Base-by-base conservation (phyloP, 2,329 filamentous ascomycete species). In the Drechmeria coniospora region DNA sequence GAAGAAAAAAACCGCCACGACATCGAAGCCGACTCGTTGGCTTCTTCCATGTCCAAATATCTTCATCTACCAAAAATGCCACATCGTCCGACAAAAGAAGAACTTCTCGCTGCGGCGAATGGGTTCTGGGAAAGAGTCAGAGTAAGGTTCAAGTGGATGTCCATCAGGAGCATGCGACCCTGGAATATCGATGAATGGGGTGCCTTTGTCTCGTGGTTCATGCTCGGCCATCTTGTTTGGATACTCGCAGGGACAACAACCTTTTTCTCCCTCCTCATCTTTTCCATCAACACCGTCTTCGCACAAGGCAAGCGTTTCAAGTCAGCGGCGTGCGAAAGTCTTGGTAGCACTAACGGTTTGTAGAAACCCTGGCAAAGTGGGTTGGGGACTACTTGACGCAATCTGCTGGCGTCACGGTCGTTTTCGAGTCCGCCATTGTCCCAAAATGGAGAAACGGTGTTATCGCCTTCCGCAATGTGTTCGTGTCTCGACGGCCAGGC, bases 121-220 rank as follows among this genome's bases (percentile, higher is more conserved):
- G 86, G 86, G 1, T 94, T 95, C 50, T 90, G 83, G 75, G 78
- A 92, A 36, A 72, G 90, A 26, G 54, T 94, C 24, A 83, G 79
- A 46, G 80, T 95, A 15, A 78, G 84, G 22, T 92, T 95, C 59
- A 98, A 98, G 54, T 98, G 90, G 90, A 77, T 90, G 43, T 92
- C 90, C 3, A 98, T 98, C 43, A 68, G 86, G 46, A 93, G 86
- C 49, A 81, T 80, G 50, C 69, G 90, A 21, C 90, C 90, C 1
- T 98, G 90, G 71, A 98, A 92, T 51, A 70, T 78, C 14, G 90
- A 98, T 50, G 90, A 98, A 56, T 94, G 93, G 63, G 81, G 84
- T 25, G 90, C 90, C 4, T 87, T 98, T 36, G 73, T 66, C 29
- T 95, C 90, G 2, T 95, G 87, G 87, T 79, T 98, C 36, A 68